Conservation (phyloP, 768 basidiomycete genomes). For the Calocera viscosa region DNA sequence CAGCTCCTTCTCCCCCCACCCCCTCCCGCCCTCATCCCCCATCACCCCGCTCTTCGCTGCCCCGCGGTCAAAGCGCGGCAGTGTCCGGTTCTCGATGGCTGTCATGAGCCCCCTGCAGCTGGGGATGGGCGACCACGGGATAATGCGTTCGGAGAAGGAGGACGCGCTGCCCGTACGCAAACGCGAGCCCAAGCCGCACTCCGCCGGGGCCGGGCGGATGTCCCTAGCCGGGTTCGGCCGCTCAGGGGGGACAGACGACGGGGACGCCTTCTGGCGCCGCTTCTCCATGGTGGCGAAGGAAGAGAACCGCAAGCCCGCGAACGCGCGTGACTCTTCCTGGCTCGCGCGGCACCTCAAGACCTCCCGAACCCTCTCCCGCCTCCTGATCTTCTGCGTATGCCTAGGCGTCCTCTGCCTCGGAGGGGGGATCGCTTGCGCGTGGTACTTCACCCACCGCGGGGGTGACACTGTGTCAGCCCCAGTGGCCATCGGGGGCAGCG, state of each 20-base stretch:
- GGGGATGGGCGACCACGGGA: background rate
- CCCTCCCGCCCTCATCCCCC: slow-evolving; percentile 64
- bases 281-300: slow-evolving; percentile 74
- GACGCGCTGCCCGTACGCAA: background rate
- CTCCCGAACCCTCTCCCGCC: background rate
- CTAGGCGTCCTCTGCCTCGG: slow-evolving; percentile 33
- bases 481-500: slow-evolving; percentile 52
- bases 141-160: background rate
- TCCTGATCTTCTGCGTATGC: background rate
- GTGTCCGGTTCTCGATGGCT: background rate
- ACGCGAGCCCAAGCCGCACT: background rate
- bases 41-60: slow-evolving; percentile 67
- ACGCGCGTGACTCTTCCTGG: background rate
- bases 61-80: slow-evolving; percentile 33
- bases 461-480: slow-evolving; percentile 40
- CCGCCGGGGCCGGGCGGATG: background rate
- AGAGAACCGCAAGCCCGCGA: slow-evolving; percentile 26
- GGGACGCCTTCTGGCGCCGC: slow-evolving; percentile 77
- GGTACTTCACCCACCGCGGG: slow-evolving; percentile 42
- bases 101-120: background rate
- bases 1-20: slow-evolving; percentile 39
- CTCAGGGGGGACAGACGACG: slow-evolving; percentile 48
- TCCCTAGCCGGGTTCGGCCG: background rate
- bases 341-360: background rate
- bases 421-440: slow-evolving; percentile 47